Evolutionary conservation across 192 early-diverging fungal species (phyloP), one percentile per base, ranked within the genome.

Genomic region (Coemansia erecta): DNA sequence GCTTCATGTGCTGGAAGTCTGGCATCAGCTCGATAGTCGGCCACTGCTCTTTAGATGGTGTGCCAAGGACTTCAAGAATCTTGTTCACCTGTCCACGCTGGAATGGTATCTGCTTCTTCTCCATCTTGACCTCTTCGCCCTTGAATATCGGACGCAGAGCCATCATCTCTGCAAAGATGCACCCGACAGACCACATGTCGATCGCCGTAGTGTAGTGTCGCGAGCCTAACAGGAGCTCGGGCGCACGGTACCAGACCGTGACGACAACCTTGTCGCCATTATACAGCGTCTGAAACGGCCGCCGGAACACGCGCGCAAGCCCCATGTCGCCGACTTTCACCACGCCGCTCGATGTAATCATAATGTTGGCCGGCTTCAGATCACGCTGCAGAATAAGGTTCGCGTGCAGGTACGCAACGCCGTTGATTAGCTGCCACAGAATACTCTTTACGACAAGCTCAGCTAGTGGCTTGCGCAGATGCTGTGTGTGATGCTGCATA

Each of bases 251-350:
- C 96, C 96, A 98, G 35, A 97, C 86, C 0, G 96, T 98, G 7
- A 98, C 94, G 19, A 98, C 89, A 1, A 91, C 87, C 60, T 89
- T 89, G 60, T 89, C 94, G 1, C 87, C 87, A 22, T 85, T 91
- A 37, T 91, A 95, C 63, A 96, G 79, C 0, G 91, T 87, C 49
- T 85, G 80, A 14, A 87, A 64, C 15, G 94, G 92, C 21, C 83
- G 71, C 37, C 86, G 82, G 58, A 90, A 94, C 39, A 87, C 70
- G 13, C 94, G 81, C 3, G 96, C 94, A 47, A 98, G 72, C 31
- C 94, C 94, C 78, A 95, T 86, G 81, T 97, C 93, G 62, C 93
- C 94, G 31, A 94, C 91, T 82, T 98, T 98, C 8, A 99, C 84
- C 18, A 93, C 81, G 15, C 97, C 97, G 37, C 89, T 84, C 7